These are phyloP conservation scores for Zygosaccharomyces rouxii DNA, from an alignment of 805 yeast species.

Conservation along the genomic window DNA sequence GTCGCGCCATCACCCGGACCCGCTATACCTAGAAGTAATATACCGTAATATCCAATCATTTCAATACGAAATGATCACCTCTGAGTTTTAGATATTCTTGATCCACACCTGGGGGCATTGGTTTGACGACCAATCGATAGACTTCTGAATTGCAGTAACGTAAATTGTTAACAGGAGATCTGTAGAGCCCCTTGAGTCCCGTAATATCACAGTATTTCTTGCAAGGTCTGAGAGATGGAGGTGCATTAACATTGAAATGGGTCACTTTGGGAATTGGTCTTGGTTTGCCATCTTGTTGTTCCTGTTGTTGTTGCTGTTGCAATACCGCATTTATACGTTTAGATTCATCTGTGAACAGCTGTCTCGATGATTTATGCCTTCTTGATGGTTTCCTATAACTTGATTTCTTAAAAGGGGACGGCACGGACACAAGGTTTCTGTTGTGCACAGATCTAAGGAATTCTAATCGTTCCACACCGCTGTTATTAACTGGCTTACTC, in stretches of 20 bases:
- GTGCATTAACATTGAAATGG: slow-evolving; percentile 69
- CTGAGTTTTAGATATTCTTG: slow-evolving; percentile 86
- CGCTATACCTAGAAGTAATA: not conserved
- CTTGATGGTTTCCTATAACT: slow-evolving; percentile 48
- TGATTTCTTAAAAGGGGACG: slow-evolving; percentile 57
- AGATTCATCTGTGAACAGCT: slow-evolving; percentile 71
- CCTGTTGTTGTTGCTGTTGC: slow-evolving; percentile 13
- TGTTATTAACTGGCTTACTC: not conserved
- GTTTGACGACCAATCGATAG: slow-evolving; percentile 63
- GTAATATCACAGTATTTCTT: slow-evolving; percentile 92
- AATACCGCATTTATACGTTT: slow-evolving; percentile 47
- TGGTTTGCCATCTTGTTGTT: slow-evolving; percentile 21
- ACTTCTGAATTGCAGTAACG: slow-evolving; percentile 82
- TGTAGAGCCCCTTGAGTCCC: slow-evolving; percentile 76
- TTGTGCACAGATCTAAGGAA: slow-evolving; percentile 27
- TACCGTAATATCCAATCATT: slow-evolving; percentile 39
- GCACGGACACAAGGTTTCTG: slow-evolving; percentile 22
- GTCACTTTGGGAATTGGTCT: slow-evolving; percentile 51
- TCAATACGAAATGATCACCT: slow-evolving; percentile 81
- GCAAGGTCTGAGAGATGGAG: slow-evolving; percentile 78
- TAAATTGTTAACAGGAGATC: slow-evolving; percentile 66
- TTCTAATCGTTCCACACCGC: slow-evolving; percentile 24
- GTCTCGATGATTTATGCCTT: slow-evolving; percentile 70
- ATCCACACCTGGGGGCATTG: slow-evolving; percentile 85
- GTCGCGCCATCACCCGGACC: slow-evolving; percentile 7